These are phyloP conservation scores for Fraxinus paxiana DNA, from an alignment of 305 asterid genomes.

Conservation along the genomic window DNA sequence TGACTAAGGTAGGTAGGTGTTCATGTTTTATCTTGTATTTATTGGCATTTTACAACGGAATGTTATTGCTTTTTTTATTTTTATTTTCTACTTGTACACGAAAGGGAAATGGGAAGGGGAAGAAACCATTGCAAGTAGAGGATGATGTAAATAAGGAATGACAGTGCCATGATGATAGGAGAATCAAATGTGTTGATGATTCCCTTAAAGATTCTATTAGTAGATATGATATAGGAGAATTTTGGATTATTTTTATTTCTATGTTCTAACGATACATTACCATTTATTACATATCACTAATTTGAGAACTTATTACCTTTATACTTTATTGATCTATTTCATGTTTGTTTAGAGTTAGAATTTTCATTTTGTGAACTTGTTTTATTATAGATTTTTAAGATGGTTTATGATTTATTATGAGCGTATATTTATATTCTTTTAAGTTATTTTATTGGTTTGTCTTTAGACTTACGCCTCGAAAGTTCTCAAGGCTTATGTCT, in stretches of 20 bases:
- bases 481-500: not conserved
- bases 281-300: not conserved
- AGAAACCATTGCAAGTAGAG: not conserved
- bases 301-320: not conserved
- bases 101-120: not conserved
- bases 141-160: not conserved
- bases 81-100: not conserved
- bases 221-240: not conserved
- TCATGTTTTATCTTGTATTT: not conserved
- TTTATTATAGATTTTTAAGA: not conserved
- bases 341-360: not conserved
- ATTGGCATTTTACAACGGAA: not conserved
- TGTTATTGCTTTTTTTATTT: not conserved
- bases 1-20: not conserved
- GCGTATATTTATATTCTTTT: not conserved
- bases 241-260: not conserved
- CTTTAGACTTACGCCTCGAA: not conserved
- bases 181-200: not conserved
- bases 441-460: not conserved
- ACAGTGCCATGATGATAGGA: not conserved
- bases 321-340: not conserved
- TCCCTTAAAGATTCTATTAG: not conserved
- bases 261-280: not conserved
- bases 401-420: not conserved
- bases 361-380: not conserved